Conservation (phyloP, 2,329 filamentous ascomycete species). For the Colletotrichum musae region DNA sequence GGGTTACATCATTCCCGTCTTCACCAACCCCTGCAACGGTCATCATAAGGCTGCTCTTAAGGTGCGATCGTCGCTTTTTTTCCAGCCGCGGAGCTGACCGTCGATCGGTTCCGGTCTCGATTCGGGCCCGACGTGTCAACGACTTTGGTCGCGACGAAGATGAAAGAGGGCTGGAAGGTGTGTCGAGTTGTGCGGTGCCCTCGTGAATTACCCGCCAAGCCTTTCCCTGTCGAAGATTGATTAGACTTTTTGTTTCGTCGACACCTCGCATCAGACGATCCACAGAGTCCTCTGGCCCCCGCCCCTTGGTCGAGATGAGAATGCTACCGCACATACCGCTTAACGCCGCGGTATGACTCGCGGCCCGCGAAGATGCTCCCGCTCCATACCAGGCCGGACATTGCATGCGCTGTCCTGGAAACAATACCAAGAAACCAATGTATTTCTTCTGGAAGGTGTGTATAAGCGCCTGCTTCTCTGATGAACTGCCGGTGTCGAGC, state of each 20-base stretch:
- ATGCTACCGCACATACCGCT: neutral
- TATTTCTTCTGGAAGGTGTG: neutral
- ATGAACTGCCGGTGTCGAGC: conserved; percentile 10
- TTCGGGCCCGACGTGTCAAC: too few species aligned
- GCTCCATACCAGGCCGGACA: neutral
- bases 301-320: neutral
- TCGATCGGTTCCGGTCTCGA: too few species aligned
- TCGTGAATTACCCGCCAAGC: neutral
- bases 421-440: conserved; percentile 1
- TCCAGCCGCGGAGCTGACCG: too few species aligned
- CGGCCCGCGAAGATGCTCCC: neutral
- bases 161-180: too few species aligned
- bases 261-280: conserved; percentile 15
- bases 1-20: too few species aligned
- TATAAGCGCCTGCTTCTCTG: neutral
- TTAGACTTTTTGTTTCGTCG: conserved; percentile 2
- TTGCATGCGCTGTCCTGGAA: conserved; percentile 1
- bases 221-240: conserved; percentile 3
- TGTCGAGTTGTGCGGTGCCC: too few species aligned
- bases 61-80: too few species aligned
- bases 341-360: conserved; percentile 12
- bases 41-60: too few species aligned
- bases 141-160: neutral
- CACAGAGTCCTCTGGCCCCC: neutral
- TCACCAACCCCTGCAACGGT: too few species aligned